Evolutionary conservation across 495 filamentous ascomycete species (phyloP), one percentile per base, ranked within the genome.

Genomic region (Neurospora sp.): DNA sequence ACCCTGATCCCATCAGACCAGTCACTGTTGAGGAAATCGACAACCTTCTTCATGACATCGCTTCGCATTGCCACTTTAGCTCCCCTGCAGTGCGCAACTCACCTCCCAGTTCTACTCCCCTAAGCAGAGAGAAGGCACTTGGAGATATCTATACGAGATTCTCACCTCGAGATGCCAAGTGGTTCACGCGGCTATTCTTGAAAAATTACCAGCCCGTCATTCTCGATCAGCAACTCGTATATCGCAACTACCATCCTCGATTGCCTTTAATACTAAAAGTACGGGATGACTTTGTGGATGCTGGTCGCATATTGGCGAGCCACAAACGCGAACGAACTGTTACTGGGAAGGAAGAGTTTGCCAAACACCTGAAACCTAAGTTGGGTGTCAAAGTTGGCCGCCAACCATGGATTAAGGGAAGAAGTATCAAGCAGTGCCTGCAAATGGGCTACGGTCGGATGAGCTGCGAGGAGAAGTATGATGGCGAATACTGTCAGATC

Each of bases 401-500:
- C 8, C 90, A 91, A 31, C 84, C 86, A 0, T 94, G 92, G 82
- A 78, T 88, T 59, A 94, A 96, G 79, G 94, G 90, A 39, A 83
- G 92, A 75, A 91, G 91, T 73, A 89, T 93, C 74, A 92, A 92
- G 71, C 87, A 94, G 80, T 94, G 92, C 78, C 77, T 89, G 44
- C 76, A 88, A n/a, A 88, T 94, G 83, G 80, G 84, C 5, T 84
- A 83, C 5, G 83, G 83, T 0, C 81, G 86, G 27, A 91, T 96
- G 86, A 91, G 89, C 75, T 85, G 93, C 48, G 94, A 97, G 76
- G 84, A 89, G 44, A 97, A 96, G 79, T 90, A 96, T 71, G 94
- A 97, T 76, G 93, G 94, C 4, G 93, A 96, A 79, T 96, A 95
- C 73, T 94, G 92, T 76, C 92, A 96, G 77, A 90, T 97, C 37